Percentiles rank a stretch among this genome's conserved stretches.
Evolutionary conservation across 495 filamentous ascomycete species (phyloP).

Genomic region (Neurospora africana): DNA sequence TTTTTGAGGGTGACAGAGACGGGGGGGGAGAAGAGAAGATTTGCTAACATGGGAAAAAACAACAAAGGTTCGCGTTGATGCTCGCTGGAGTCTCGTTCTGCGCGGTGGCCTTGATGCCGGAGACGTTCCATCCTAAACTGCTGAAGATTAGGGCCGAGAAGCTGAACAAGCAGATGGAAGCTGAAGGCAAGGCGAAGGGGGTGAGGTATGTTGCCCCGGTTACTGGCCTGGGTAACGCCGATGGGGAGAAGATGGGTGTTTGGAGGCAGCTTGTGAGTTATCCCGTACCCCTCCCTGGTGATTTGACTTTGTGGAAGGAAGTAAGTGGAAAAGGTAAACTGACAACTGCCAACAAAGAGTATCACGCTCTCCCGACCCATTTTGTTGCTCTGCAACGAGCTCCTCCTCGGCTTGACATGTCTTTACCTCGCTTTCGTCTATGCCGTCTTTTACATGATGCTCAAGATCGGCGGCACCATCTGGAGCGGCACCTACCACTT

Average conservation of each 20-base stretch:
- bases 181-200: background rate
- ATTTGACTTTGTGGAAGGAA: background rate
- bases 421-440: slow-evolving; percentile 55
- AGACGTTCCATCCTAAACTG: slow-evolving; percentile 42
- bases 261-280: slow-evolving; percentile 13
- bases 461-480: slow-evolving; percentile 51
- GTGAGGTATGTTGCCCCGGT: slow-evolving; percentile 9
- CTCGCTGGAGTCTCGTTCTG: slow-evolving; percentile 28
- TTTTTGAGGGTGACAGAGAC: too few species aligned
- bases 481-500: slow-evolving; percentile 38
- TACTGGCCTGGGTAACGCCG: background rate
- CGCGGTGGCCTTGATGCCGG: slow-evolving; percentile 25
- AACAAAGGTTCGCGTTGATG: slow-evolving; percentile 30
- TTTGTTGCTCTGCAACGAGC: slow-evolving; percentile 47
- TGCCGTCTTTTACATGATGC: slow-evolving; percentile 56
- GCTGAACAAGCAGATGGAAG: slow-evolving; percentile 29
- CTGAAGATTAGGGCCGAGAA: slow-evolving; percentile 35
- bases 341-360: slow-evolving; percentile 8
- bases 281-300: background rate
- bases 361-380: slow-evolving; percentile 34
- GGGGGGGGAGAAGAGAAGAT: too few species aligned
- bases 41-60: background rate
- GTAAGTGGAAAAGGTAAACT: background rate
- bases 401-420: slow-evolving; percentile 50
- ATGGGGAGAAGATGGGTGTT: slow-evolving; percentile 10